These are phyloP conservation scores for Cytospora chrysosperma DNA, from an alignment of 2,329 filamentous ascomycete genomes.

Conservation along the genomic window DNA sequence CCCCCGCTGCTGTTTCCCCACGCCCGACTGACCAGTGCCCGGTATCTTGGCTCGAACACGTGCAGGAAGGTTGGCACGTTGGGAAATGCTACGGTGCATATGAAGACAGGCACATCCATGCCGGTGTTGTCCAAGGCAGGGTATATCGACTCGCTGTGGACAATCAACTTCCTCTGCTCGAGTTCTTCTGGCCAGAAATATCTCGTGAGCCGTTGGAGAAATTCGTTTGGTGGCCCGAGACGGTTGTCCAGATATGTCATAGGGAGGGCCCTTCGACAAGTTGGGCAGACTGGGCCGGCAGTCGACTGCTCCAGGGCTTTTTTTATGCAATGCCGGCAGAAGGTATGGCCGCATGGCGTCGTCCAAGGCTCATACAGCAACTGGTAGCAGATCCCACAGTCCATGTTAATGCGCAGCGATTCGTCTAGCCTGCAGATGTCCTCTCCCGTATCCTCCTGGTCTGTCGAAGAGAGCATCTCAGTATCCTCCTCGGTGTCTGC, in stretches of 20 bases:
- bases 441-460: slow-evolving; percentile 32
- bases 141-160: slow-evolving; percentile 57
- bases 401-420: slow-evolving; percentile 66
- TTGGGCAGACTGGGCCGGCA: slow-evolving; percentile 68
- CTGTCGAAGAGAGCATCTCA: slow-evolving; percentile 30
- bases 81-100: slow-evolving; percentile 80
- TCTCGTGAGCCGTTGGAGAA: slow-evolving; percentile 62
- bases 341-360: slow-evolving; percentile 84
- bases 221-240: slow-evolving; percentile 56
- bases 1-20: slow-evolving; percentile 58
- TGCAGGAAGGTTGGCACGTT: slow-evolving; percentile 82
- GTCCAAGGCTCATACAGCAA: slow-evolving; percentile 80
- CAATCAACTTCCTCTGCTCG: slow-evolving; percentile 53
- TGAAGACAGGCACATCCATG: slow-evolving; percentile 69
- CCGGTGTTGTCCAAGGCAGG: slow-evolving; percentile 45
- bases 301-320: slow-evolving; percentile 67
- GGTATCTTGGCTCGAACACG: slow-evolving; percentile 89
- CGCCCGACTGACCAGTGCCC: slow-evolving; percentile 81
- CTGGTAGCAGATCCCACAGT: slow-evolving; percentile 86
- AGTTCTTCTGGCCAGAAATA: slow-evolving; percentile 69
- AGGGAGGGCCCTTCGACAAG: slow-evolving; percentile 68
- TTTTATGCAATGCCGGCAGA: slow-evolving; percentile 77
- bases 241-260: slow-evolving; percentile 44
- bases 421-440: slow-evolving; percentile 60
- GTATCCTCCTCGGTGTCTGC: slow-evolving; percentile 53